A percentile compares a stretch with the other conserved stretches of the same genome.
These are phyloP conservation scores for Phylloporus sp. DNA, from an alignment of 768 basidiomycete genomes.

Conservation along the genomic window DNA sequence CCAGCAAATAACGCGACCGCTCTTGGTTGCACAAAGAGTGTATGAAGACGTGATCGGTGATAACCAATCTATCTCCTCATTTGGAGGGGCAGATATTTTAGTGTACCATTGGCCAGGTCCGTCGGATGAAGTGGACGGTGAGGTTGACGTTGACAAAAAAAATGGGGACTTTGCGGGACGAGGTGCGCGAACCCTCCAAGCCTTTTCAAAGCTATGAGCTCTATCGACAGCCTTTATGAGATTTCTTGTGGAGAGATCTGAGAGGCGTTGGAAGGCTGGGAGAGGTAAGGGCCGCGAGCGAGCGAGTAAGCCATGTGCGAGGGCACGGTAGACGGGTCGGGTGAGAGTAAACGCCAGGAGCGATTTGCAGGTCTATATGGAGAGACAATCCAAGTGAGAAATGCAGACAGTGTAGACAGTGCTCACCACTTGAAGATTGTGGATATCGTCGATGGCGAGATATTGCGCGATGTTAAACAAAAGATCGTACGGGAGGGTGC, in stretches of 20 bases:
- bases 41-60: slow-evolving; percentile 73
- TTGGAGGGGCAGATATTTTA: slow-evolving; percentile 58
- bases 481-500: slow-evolving; percentile 62
- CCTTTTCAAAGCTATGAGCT: slow-evolving; percentile 54
- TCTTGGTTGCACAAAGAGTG: slow-evolving; percentile 72
- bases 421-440: slow-evolving; percentile 58
- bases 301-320: slow-evolving; percentile 56
- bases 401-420: neutral
- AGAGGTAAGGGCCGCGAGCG: slow-evolving; percentile 66
- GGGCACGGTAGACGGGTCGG: slow-evolving; percentile 61
- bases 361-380: slow-evolving; percentile 53
- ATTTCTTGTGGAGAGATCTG: slow-evolving; percentile 57
- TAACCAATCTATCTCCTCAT: slow-evolving; percentile 71
- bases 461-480: slow-evolving; percentile 62
- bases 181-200: slow-evolving; percentile 58
- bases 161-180: slow-evolving; percentile 39
- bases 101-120: slow-evolving; percentile 51
- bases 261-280: slow-evolving; percentile 62
- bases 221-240: slow-evolving; percentile 61
- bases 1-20: slow-evolving; percentile 74
- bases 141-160: slow-evolving; percentile 21
- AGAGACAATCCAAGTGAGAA: neutral
- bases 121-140: slow-evolving; percentile 26
- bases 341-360: slow-evolving; percentile 58
- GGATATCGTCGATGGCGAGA: slow-evolving; percentile 57